Base-by-base conservation (phyloP, 352 stramenopile genomes). In the Thalassiosira allenii region DNA sequence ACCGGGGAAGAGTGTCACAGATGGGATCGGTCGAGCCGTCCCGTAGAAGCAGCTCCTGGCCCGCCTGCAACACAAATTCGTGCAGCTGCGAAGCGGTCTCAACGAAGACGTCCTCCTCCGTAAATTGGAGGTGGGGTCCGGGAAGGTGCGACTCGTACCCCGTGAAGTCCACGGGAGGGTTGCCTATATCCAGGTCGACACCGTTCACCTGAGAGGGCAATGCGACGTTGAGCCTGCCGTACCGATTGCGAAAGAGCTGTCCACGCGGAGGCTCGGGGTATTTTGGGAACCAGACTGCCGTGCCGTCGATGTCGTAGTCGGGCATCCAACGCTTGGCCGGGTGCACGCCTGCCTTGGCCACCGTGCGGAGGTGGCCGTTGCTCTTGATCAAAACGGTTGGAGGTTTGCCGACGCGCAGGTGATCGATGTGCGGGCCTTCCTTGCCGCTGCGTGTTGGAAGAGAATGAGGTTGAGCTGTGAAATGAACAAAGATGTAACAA, bases 401-500 rank as follows among this genome's bases (percentile, higher is more conserved):
- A 61, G 72, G 73, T 32, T 81, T 83, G 8, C 82, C 82, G 9
- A 89, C 25, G 0, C 77, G 37, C 32, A 89, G 59, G 63, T 87
- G 79, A 80, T 89, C 82, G 53, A 89, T 87, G 34, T 81, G 62
- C 8, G 77, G 76, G 22, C 73, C 73, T 20, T 40, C 66, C 54
- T n/a, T n/a, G n/a, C n/a, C n/a, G n/a, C n/a, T n/a, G n/a, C 67
- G 58, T 76, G 49, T 62, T 83, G 61, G 51, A 77, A 57, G 0
- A 52, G 20, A 23, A 86, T 30, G 3, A 73, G 1, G 43, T n/a
- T n/a, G n/a, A n/a, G n/a, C n/a, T n/a, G n/a, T n/a, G n/a, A n/a
- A n/a, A n/a, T n/a, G n/a, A n/a, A n/a, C n/a, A n/a, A n/a, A n/a
- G n/a, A n/a, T n/a, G n/a, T n/a, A n/a, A n/a, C n/a, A n/a, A n/a